phyloP scores from a whole-genome alignment of 2,329 filamentous ascomycete genomes.

The Alternaria viburni region DNA sequence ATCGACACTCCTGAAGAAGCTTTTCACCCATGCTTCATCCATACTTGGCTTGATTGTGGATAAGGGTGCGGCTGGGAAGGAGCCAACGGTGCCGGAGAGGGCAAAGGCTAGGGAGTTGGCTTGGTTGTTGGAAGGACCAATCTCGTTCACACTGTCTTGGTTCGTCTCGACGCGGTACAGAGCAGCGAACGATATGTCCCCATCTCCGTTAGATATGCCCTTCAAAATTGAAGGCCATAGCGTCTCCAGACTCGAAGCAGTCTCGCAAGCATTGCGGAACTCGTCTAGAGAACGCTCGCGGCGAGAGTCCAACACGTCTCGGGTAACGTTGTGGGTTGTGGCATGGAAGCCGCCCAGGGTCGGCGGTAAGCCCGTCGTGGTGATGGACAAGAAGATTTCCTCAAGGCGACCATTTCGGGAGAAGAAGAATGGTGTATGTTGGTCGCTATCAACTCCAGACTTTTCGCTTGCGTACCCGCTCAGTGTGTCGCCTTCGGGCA shows the following conservation, averaged over 20 bases:
- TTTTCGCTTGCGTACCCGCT: not conserved
- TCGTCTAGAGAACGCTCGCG: slow-evolving; percentile 1
- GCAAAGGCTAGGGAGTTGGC: not conserved
- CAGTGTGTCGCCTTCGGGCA: not conserved
- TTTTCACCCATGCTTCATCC: not conserved
- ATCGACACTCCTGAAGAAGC: not conserved
- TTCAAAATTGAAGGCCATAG: not conserved
- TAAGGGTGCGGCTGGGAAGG: not conserved
- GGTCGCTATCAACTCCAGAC: not conserved
- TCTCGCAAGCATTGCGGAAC: not conserved
- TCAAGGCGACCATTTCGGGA: not conserved
- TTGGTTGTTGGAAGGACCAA: not conserved
- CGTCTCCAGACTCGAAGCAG: not conserved
- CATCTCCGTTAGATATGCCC: not conserved
- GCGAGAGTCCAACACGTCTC: not conserved
- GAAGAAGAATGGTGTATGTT: not conserved
- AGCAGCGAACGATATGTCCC: not conserved
- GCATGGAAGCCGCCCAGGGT: not conserved
- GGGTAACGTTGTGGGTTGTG: not conserved
- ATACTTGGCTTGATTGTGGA: not conserved
- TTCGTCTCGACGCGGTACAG: not conserved
- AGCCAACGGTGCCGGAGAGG: not conserved
- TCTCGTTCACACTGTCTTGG: not conserved
- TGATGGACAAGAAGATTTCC: not conserved
- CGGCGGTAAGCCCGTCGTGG: not conserved